Percentiles rank a stretch among this genome's conserved stretches.
Evolutionary conservation across 371 early-diverging fungal species (phyloP).

Genomic region (Mucor mucedo): DNA sequence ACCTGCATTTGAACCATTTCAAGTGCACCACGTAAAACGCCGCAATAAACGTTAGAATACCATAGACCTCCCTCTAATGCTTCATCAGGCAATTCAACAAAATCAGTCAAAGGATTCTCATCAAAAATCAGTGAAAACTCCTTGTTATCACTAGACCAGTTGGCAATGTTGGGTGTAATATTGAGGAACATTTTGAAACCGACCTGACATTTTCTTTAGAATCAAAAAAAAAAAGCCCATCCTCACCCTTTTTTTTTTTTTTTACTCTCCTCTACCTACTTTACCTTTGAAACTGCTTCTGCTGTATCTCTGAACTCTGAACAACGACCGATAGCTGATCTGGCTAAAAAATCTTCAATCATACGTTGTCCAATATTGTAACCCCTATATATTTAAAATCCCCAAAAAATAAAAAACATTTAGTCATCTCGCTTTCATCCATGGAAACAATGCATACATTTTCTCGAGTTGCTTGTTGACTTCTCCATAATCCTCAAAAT

Average conservation of each 20-base stretch:
- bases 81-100: conserved; percentile 82
- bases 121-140: conserved; percentile 92
- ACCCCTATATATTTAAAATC: conserved; percentile 66
- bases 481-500: conserved; percentile 90
- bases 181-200: conserved; percentile 97
- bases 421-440: neutral
- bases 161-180: conserved; percentile 80
- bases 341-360: conserved; percentile 95
- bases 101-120: conserved; percentile 95
- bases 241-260: neutral
- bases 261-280: neutral
- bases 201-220: conserved; percentile 51
- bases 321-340: conserved; percentile 83
- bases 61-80: conserved; percentile 85
- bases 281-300: conserved; percentile 88
- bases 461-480: conserved; percentile 97
- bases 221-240: no score
- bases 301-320: conserved; percentile 90
- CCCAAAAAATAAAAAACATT: neutral
- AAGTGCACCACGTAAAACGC: conserved; percentile 91
- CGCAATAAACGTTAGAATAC: conserved; percentile 96
- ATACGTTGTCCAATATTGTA: conserved; percentile 96
- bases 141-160: conserved; percentile 81
- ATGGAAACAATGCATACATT: conserved; percentile 65
- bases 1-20: conserved; percentile 98